Conservation (phyloP, 2,329 filamentous ascomycete genomes). For the Magnaporthiopsis incrustans region DNA sequence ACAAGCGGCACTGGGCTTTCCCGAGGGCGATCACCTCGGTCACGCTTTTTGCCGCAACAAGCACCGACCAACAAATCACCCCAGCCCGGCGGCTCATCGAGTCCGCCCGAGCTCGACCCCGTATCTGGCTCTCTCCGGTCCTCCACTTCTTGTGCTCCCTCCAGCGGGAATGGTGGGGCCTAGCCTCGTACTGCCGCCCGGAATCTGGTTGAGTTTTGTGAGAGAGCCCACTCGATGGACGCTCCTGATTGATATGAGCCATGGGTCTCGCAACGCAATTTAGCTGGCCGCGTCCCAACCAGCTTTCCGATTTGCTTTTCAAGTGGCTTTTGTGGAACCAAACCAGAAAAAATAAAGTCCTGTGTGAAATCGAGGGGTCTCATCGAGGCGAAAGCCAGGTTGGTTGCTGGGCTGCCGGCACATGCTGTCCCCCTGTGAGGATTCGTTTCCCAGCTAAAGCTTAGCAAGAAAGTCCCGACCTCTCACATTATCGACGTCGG, state of each 20-base stretch:
- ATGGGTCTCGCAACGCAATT: background rate
- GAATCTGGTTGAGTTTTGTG: background rate
- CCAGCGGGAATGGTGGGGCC: background rate
- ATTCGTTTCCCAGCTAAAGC: background rate
- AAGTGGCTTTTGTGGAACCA: too few species aligned
- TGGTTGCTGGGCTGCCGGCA: background rate
- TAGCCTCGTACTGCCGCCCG: background rate
- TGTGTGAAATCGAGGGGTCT: background rate
- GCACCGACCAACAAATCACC: background rate
- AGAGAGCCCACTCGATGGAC: background rate
- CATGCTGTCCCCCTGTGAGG: too few species aligned
- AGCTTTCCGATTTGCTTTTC: too few species aligned
- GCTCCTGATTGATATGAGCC: too few species aligned
- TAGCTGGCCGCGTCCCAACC: background rate
- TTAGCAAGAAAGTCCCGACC: background rate
- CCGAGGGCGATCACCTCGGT: too few species aligned
- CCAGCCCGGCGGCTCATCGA: background rate
- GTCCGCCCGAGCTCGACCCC: background rate
- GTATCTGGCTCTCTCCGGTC: background rate
- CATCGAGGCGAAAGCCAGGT: background rate
- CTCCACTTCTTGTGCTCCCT: background rate
- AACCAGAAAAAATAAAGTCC: background rate
- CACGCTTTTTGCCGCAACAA: background rate
- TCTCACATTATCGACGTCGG: too few species aligned
- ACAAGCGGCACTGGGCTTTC: background rate